phyloP scores from a whole-genome alignment of 345 rosid genomes.

The Acer campestre region DNA sequence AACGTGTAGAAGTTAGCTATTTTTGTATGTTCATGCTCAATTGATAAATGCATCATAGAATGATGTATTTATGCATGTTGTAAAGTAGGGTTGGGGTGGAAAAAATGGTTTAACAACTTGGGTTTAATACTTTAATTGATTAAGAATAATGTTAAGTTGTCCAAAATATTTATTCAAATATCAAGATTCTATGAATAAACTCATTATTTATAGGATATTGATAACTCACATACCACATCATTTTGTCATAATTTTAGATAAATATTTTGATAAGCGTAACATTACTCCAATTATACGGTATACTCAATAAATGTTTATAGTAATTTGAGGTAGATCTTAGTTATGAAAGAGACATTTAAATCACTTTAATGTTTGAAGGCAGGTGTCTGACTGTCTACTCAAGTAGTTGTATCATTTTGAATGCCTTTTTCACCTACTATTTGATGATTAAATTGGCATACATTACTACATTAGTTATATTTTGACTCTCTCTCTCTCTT shows the following conservation, averaged over 20 bases:
- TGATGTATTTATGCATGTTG: no score
- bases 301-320: not conserved
- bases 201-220: no score
- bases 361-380: not conserved
- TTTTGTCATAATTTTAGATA: no score
- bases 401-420: not conserved
- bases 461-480: not conserved
- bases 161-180: not conserved
- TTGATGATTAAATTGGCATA: not conserved
- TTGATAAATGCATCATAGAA: no score
- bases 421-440: conserved; percentile 8
- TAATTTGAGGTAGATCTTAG: not conserved
- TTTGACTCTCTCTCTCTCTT: not conserved
- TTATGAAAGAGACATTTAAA: not conserved
- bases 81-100: not conserved
- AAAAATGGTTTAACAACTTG: not conserved
- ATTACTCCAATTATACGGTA: no score
- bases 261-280: no score
- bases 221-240: no score
- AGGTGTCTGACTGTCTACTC: no score
- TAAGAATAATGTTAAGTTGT: not conserved
- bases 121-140: not conserved
- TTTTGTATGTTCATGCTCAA: no score
- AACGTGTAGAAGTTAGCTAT: no score
- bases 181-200: no score